Conservation (phyloP, 306 rosid species). For the Pueraria montana region DNA sequence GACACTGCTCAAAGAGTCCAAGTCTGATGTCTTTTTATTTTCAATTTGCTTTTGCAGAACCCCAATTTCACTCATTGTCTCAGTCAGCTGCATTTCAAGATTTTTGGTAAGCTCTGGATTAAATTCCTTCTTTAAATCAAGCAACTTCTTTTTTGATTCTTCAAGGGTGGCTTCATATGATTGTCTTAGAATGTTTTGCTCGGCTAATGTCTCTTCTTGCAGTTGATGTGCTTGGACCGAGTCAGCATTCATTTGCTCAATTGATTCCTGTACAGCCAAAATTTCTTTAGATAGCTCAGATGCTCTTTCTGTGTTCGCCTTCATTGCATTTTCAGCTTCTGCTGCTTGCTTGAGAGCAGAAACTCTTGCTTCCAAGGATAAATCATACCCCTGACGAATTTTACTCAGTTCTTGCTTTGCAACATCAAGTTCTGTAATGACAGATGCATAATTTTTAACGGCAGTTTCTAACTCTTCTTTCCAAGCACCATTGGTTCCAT, state of each 20-base stretch:
- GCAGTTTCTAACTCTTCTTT: conserved; percentile 68
- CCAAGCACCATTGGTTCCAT: conserved; percentile 56
- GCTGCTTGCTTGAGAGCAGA: conserved; percentile 66
- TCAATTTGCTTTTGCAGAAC: conserved; percentile 65
- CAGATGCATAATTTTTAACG: conserved; percentile 56
- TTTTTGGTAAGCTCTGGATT: conserved; percentile 59
- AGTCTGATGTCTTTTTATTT: conserved; percentile 61
- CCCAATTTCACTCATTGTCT: conserved; percentile 63
- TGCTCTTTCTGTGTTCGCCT: conserved; percentile 58
- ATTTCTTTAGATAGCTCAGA: conserved; percentile 73
- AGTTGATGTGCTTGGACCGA: conserved; percentile 61
- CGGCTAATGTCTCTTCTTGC: conserved; percentile 59
- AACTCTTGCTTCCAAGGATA: conserved; percentile 64
- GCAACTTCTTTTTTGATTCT: conserved; percentile 59
- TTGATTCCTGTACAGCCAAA: conserved; percentile 64
- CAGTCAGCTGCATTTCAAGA: conserved; percentile 63
- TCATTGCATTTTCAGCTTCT: conserved; percentile 72
- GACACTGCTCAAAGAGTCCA: conserved; percentile 63
- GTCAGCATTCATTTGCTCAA: conserved; percentile 63
- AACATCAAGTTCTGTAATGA: conserved; percentile 66
- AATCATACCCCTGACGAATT: conserved; percentile 68
- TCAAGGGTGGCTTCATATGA: conserved; percentile 63
- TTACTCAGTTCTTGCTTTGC: conserved; percentile 74
- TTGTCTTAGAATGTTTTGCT: conserved; percentile 63
- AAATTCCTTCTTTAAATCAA: conserved; percentile 55